Base-by-base conservation (phyloP, 352 stramenopile species). In the Halophytophthora polymorphica region DNA sequence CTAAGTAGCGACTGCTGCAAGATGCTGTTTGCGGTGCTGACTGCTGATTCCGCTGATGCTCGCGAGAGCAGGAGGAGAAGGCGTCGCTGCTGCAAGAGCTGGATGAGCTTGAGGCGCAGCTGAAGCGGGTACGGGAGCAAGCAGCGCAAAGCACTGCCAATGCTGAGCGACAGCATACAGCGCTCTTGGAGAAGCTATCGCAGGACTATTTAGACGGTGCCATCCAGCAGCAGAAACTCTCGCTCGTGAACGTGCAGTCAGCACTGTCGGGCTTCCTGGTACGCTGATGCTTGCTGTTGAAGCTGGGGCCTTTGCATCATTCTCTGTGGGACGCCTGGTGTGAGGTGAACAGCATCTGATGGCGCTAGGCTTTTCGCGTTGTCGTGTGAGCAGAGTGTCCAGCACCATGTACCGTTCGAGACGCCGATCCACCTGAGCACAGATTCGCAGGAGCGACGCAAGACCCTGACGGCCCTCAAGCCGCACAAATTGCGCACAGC, bases 191-290 rank as follows among this genome's bases (percentile, higher is more conserved):
- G 10, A 19, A 58, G 23, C 45, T 64, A 6, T 39, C 56, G 21
- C 52, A 51, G n/a, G 43, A 38, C 6, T 63, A 65, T 13, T 51
- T 75, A 10, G 58, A 47, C 14, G 46, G 69, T 39, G 54, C 51
- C 11, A 58, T 73, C 8, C 50, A 66, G 17, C 33, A 48, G 12
- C 62, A 76, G 19, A 56, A 73, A 33, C 37, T 58, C 36, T 68
- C 58, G 15, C 50, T 73, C 7, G 60, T 64, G 10, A 62, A 67
- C n/a, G 62, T 69, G 29, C 66, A 75, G 45, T 69, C 66, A 3
- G 58, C 61, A 0, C 19, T 75, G 17, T 72, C 62, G 11, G 51
- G 50, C n/a, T 45, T 69, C 14, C 56, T 50, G 36, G 58, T 71
- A 50, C 5, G 49, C 19, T 22, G 5, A 12, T n/a, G 14, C 8